Base-by-base conservation (phyloP, 1,284 basidiomycete species). In the Trichosporon inkin region DNA sequence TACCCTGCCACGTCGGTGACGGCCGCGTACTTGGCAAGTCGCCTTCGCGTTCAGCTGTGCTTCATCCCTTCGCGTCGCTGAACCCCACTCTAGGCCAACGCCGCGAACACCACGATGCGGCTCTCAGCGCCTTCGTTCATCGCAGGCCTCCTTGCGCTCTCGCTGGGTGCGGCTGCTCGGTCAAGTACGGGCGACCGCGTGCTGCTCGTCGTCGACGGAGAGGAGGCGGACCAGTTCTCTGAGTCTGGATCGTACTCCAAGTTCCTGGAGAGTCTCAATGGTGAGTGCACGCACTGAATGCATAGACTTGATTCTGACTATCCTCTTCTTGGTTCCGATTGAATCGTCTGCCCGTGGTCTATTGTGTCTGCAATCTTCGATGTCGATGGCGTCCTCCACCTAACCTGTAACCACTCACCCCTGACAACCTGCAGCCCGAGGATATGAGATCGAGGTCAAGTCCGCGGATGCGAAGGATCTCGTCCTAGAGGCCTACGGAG, bases 161-260 rank as follows among this genome's bases (percentile, higher is more conserved):
- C 47, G n/a, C 13, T 64, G 13, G 57, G 55, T 14, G 68, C 62
- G 0, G 36, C 79, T 54, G 89, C 89, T 60, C 85, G 83, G 69
- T 92, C 90, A n/a, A 88, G 89, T 73, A 83, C 87, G 2, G 90
- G 90, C 10, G 84, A 90, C 74, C 86, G 86, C 39, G 87, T 96
- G 14, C 84, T 96, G 22, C 88, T 95, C 57, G 82, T 95, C 13
- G 82, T 92, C 51, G 90, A 95, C 71, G 81, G 81, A 56, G 77
- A 87, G 32, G 81, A 84, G 69, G 80, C 78, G 70, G 82, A 84
- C 56, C 83, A 88, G 32, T 49, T 49, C 44, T 28, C 24, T 22
- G 44, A 22, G 22, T 22, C 8, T 6, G 57, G 57, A 66, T 10
- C 24, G 14, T 95, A 88, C 75, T 87, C 88, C 16, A 80, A 85